Evolutionary conservation across 306 rosid species (phyloP).

Genomic region (Begonia fuchsioides): DNA sequence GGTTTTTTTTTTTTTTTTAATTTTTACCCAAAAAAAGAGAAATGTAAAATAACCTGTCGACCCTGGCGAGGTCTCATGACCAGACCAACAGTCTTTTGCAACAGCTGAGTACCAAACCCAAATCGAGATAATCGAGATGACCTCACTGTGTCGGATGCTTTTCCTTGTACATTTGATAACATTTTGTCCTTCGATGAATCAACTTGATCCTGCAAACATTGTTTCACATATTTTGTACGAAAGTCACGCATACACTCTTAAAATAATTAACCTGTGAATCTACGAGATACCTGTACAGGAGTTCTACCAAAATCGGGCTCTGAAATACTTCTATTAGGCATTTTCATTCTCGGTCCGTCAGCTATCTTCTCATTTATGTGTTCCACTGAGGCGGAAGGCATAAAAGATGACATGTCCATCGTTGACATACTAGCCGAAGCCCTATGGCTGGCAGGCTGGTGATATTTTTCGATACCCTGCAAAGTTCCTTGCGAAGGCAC

Average conservation of each 20-base stretch:
- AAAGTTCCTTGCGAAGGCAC: conserved; percentile 50
- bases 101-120: conserved; percentile 66
- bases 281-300: conserved; percentile 22
- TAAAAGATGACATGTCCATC: conserved; percentile 66
- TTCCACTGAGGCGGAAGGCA: conserved; percentile 57
- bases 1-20: no score
- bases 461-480: conserved; percentile 40
- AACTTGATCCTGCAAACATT: conserved; percentile 18
- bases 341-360: conserved; percentile 37
- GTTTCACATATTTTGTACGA: not conserved
- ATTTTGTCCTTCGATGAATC: conserved; percentile 34
- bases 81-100: conserved; percentile 66
- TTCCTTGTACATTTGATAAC: conserved; percentile 39
- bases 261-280: no score
- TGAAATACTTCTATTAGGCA: conserved; percentile 76
- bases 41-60: conserved; percentile 35
- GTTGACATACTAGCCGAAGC: conserved; percentile 73
- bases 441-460: conserved; percentile 33
- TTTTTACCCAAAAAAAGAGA: not conserved
- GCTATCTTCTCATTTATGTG: conserved; percentile 39
- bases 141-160: conserved; percentile 41
- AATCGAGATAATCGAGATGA: conserved; percentile 61
- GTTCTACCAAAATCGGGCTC: conserved; percentile 84
- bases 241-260: no score
- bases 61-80: conserved; percentile 68